These are phyloP conservation scores for Saururus chinensis DNA, from an alignment of 164 flowering plant genomes.

Conservation along the genomic window DNA sequence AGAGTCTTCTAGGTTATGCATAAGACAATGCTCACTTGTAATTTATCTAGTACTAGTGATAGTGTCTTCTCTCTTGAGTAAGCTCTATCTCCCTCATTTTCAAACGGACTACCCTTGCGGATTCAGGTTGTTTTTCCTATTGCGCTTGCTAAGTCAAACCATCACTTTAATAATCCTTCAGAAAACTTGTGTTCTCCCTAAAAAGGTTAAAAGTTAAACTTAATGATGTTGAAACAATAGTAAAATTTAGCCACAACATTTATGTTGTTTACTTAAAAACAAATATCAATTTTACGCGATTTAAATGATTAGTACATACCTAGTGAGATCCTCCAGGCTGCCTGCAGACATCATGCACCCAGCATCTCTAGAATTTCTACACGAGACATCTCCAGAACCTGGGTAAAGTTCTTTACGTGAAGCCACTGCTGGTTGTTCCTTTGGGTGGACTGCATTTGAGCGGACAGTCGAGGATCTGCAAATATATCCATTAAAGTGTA, in stretches of 20 bases:
- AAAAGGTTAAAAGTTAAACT: not conserved
- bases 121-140: no score
- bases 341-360: slow-evolving; percentile 18
- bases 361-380: slow-evolving; percentile 24
- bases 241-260: no score
- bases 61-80: no score
- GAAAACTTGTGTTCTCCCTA: not conserved
- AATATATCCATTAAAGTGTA: slow-evolving; percentile 2
- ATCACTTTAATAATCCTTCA: no score
- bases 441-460: slow-evolving; percentile 45
- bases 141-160: no score
- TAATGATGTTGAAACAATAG: no score
- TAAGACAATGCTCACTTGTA: no score
- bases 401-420: slow-evolving; percentile 23
- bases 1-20: no score
- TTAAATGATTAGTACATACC: not conserved
- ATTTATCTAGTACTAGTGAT: no score
- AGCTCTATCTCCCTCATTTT: no score
- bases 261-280: no score
- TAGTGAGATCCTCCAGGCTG: slow-evolving; percentile 31
- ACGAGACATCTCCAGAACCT: slow-evolving; percentile 20
- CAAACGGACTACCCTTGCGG: no score
- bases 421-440: slow-evolving; percentile 29
- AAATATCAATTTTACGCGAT: not conserved
- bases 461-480: slow-evolving; percentile 71